Base-by-base conservation (phyloP, 148 eudicot genomes). In the Hydrangea macrophylla region DNA sequence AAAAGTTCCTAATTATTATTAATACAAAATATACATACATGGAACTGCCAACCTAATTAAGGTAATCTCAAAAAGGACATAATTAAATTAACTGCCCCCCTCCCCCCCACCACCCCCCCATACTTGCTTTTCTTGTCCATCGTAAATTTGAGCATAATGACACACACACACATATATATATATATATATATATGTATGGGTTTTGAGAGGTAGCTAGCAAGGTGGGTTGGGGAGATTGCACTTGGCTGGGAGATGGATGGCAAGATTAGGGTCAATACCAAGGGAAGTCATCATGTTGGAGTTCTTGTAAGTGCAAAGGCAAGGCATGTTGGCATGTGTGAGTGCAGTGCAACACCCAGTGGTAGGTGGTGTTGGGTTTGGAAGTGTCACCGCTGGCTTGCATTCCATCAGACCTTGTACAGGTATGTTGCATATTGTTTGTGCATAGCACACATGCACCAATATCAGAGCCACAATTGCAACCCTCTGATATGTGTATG, bases 271-370 rank as follows among this genome's bases (percentile, higher is more conserved):
- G 65, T 86, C 79, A 17, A 89, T 79, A 5, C 90, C 89, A 0
- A 79, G 63, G 6, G 72, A 18, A 37, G 78, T 81, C 57, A 86
- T 39, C 70, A 74, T 6, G 2, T 9, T 31, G 0, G 83, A 78
- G 62, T 75, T 73, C 73, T 77, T 86, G 76, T 78, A 75, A 26
- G 82, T 73, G 68, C 95, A 89, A 20, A 89, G 69, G 66, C 90
- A 88, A 18, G 48, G 54, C 62, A 86, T n/a, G 72, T 88, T 79
- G 9, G 75, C 73, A 1, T 70, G 67, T 0, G 70, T 53, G 6
- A 88, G 78, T 15, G 80, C 81, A 7, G 65, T 26, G 65, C 90
- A 84, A 48, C 95, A 86, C 9, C 15, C 60, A 3, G 66, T 10
- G 6, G 85, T 51, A 6, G 89, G 95, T 23, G 55, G 31, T 0